Percentiles rank a stretch among this genome's conserved stretches.
Evolutionary conservation across 192 early-diverging fungal species (phyloP).

Genomic region (Backusella macrospora): DNA sequence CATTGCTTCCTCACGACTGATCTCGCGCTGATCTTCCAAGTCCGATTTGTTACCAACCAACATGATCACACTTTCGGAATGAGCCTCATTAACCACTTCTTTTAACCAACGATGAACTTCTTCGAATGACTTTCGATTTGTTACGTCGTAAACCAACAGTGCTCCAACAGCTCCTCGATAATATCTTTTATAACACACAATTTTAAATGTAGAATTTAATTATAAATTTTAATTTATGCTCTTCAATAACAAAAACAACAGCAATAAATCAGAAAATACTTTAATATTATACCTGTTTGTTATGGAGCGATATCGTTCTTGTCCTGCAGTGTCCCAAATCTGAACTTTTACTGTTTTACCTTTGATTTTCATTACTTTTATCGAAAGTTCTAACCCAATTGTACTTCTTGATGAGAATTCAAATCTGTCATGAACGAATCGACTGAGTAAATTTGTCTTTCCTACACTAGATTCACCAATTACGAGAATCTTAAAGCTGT

Average conservation of each 20-base stretch:
- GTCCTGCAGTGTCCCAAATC: conserved; percentile 85
- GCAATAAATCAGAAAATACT: not conserved
- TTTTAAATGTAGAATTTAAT: not conserved
- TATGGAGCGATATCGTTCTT: conserved; percentile 85
- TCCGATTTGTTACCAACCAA: conserved; percentile 93
- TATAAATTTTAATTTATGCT: not conserved
- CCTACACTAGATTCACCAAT: conserved; percentile 58
- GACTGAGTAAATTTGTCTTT: conserved; percentile 47
- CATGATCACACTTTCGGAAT: conserved; percentile 86
- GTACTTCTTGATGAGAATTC: conserved; percentile 46
- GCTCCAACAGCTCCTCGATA: conserved; percentile 79
- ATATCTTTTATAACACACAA: conserved; percentile 55
- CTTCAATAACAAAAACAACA: not conserved
- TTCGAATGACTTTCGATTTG: conserved; percentile 67
- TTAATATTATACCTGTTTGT: conserved; percentile 39
- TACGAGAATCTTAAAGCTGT: conserved; percentile 59
- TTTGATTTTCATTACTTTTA: conserved; percentile 36
- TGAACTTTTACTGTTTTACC: conserved; percentile 71
- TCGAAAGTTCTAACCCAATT: conserved; percentile 47
- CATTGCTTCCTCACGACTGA: conserved; percentile 82
- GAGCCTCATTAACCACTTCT: conserved; percentile 89
- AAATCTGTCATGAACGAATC: conserved; percentile 50
- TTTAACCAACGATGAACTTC: conserved; percentile 76
- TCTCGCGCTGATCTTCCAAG: conserved; percentile 67
- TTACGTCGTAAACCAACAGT: conserved; percentile 73